These are phyloP conservation scores for Diplodia sapinea DNA, from an alignment of 2,329 filamentous ascomycete species.

Conservation along the genomic window DNA sequence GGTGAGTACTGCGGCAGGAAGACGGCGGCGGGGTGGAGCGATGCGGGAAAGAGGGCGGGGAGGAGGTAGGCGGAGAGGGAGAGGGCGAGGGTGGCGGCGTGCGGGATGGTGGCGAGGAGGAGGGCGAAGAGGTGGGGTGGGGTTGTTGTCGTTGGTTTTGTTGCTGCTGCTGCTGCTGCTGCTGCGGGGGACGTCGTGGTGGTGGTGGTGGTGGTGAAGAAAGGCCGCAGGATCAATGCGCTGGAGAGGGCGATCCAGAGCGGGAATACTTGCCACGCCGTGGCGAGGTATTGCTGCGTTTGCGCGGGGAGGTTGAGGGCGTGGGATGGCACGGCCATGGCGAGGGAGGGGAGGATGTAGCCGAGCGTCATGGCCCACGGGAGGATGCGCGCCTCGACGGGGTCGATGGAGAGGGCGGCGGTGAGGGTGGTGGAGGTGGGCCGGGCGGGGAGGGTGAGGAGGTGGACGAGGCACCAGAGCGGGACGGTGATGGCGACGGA, in stretches of 20 bases:
- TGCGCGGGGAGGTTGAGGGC: background rate
- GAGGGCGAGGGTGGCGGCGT: slow-evolving; percentile 8
- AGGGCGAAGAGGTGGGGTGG: slow-evolving; percentile 25
- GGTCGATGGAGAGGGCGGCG: background rate
- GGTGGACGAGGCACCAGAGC: slow-evolving; percentile 10
- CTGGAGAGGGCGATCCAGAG: background rate
- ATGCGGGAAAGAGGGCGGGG: background rate
- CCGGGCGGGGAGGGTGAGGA: slow-evolving; percentile 1
- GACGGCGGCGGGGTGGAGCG: slow-evolving; percentile 12
- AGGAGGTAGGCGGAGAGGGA: slow-evolving; percentile 3
- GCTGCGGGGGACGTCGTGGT: too few species aligned
- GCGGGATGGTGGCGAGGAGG: slow-evolving; percentile 10
- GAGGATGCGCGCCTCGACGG: background rate
- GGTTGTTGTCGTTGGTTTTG: background rate
- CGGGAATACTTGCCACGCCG: slow-evolving; percentile 22
- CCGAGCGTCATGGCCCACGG: background rate
- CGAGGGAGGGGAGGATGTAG: background rate
- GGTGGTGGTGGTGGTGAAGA: background rate
- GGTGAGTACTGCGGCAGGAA: background rate
- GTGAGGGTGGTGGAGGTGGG: background rate
- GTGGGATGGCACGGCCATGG: slow-evolving; percentile 19
- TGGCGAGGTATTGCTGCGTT: background rate
- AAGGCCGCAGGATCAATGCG: background rate
- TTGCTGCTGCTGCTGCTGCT: background rate
- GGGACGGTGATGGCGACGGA: slow-evolving; percentile 28